Evolutionary conservation across 106 monocot species (phyloP).

Genomic region (Dioscorea dumetorum): DNA sequence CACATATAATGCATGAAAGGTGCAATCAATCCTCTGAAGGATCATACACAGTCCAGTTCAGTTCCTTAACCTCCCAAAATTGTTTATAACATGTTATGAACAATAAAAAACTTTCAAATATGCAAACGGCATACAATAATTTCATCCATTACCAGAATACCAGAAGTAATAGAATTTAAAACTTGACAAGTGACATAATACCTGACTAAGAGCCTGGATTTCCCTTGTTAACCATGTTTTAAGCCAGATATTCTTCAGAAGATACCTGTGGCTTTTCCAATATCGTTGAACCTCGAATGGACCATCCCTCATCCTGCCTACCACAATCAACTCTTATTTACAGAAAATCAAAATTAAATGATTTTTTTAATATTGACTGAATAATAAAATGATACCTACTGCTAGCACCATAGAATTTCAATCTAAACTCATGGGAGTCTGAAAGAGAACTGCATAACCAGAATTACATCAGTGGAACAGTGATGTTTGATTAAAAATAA

Average conservation of each 20-base stretch:
- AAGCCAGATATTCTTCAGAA: constrained; percentile 49
- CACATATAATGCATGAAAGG: too few species aligned
- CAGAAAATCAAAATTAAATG: not conserved
- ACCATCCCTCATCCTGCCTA: constrained; percentile 8
- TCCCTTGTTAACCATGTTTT: constrained; percentile 67
- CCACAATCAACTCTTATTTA: not conserved
- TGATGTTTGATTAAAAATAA: not conserved
- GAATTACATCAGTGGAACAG: constrained; percentile 1
- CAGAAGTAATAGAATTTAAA: too few species aligned
- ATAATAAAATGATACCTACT: constrained; percentile 13
- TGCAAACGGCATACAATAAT: too few species aligned
- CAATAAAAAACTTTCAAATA: too few species aligned
- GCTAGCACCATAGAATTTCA: constrained; percentile 23
- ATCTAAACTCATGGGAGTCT: constrained; percentile 36
- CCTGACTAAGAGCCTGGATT: constrained; percentile 59
- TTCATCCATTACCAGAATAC: too few species aligned
- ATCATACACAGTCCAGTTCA: too few species aligned
- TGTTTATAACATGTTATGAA: too few species aligned
- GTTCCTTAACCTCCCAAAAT: too few species aligned
- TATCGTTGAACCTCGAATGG: constrained; percentile 33
- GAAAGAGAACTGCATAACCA: constrained; percentile 39
- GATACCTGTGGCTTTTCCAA: constrained; percentile 51
- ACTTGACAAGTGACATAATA: not conserved
- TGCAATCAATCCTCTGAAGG: too few species aligned
- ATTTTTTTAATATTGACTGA: not conserved